Evolutionary conservation across 225 moss, liverwort and hornwort genomes (phyloP), one percentile per base, ranked within the genome.

Genomic region (Bryum argenteum): DNA sequence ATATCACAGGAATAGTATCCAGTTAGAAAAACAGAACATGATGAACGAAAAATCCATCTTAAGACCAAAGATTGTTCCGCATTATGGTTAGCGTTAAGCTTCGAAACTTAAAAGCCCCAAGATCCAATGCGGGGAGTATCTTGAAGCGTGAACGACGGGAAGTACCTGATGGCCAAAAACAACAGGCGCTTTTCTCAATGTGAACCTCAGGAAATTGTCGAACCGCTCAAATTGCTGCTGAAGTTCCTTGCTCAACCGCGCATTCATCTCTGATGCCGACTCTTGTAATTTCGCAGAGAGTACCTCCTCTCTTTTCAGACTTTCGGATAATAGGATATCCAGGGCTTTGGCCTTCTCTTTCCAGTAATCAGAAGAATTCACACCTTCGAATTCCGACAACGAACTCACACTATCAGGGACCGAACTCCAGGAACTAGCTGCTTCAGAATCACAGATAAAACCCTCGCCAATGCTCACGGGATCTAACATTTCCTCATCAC

Each of bases 141-240:
- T 19, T 9, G 17, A 47, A 63, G 22, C 24, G 23, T 26, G 23
- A 57, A 3, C 73, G 41, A 24, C 15, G 23, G 44, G 40, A 1
- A 23, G 44, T 84, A 92, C 91, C 91, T 92, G 91, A 63, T 92
- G 89, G 63, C 70, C 91, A 77, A 92, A 65, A 14, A 92, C 65
- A 59, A 92, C 21, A 33, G 91, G 89, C 24, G 91, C 89, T 44
- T 77, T 89, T 73, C 82, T 79, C 18, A 92, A 71, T 42, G 81
- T 56, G 16, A 92, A 88, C 45, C 86, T 85, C 24, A 92, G 67
- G 61, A 92, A 92, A 59, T 92, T 89, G 69, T 92, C 91, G 40
- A 85, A 74, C 18, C 85, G 87, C 24, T 78, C 74, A 58, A 89
- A 78, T 64, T 76, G 83, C 41, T 83, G 78, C 70, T 66, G 75